Base-by-base conservation (phyloP, 768 basidiomycete genomes). In the Collybia mongolica region DNA sequence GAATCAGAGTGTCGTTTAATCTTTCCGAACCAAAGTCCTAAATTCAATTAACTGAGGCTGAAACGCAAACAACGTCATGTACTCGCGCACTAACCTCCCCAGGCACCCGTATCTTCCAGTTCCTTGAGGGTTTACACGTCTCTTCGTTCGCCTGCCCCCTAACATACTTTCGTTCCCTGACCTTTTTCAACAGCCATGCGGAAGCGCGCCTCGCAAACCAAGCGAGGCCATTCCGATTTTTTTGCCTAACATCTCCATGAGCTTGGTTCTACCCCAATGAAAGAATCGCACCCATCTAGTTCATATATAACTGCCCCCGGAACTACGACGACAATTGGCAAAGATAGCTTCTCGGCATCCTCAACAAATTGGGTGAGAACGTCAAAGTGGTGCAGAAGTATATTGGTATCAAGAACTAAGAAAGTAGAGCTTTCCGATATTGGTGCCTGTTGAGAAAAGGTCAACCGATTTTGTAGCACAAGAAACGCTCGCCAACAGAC, bases 381-480 rank as follows among this genome's bases (percentile, higher is more conserved):
- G 47, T 83, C 81, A 52, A 90, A 77, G 53, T 83, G 74, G 60
- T 83, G 81, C 57, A 90, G 66, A 22, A 93, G 71, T 53, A 92
- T 79, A 57, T 93, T 93, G 23, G 90, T 93, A 60, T 93, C 90
- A 26, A 90, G 62, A 14, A 93, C 79, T 44, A 92, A 59, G 56
- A 77, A 79, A 15, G 70, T 67, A 29, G 69, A 60, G 50, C 57
- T 66, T 55, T 76, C 76, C 5, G 69, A 66, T 32, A 72, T 53
- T 29, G 77, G 72, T 9, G 69, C 70, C 77, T 83, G 54, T 35
- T 39, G 26, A 46, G 28, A 52, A 50, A n/a, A 53, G 28, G 26
- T 19, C 44, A 48, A 26, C 24, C 18, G 5, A 12, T 22, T 35
- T 45, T 35, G 38, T 17, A 5, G 17, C 54, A 35, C 38, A 46